Evolutionary conservation across 2,329 filamentous ascomycete species (phyloP), one percentile per base, ranked within the genome.

Genomic region (Talaromyces rugulosus): DNA sequence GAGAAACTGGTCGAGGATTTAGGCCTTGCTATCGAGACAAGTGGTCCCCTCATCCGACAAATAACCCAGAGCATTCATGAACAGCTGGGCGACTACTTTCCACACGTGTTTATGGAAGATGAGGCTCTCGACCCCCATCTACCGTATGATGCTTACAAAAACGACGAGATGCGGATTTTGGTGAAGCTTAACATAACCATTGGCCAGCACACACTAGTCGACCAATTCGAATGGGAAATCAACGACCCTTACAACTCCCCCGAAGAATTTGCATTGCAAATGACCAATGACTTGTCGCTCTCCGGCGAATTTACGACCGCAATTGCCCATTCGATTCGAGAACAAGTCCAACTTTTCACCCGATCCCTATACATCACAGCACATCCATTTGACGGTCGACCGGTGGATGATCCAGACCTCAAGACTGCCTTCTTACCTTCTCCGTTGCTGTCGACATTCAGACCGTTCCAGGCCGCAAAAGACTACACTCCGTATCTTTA

Each of bases 191-290:
- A 98, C 77, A 96, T 99, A 71, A 98, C 95, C 6, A 97, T 99
- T 71, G 95, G 94, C 47, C 89, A 91, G 66, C 91, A 96, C 72
- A 98, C 93, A 0, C 82, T 99, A 30, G 89, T 97, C 40, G 95
- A 99, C 71, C 95, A 98, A 74, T 98, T 99, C 65, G 95, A 99
- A 77, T 99, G 95, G 95, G 95, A 99, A 69, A 92, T 98, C 73
- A 98, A 98, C 77, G 96, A 96, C 74, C 90, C 93, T 0, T 80
- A 89, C 60, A 99, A 99, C 75, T 96, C 90, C 0, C 92, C 95
- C 2, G 95, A 99, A 77, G 92, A 96, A 62, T 99, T 99, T 74
- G 95, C 95, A 30, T 82, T 86, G 64, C 88, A 88, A 72, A 96
- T 98, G 91, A 88, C 93, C 0, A 86, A 87, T 63, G 95, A 99